Evolutionary conservation across 2,329 filamentous ascomycete genomes (phyloP), one percentile per base, ranked within the genome.

Genomic region (Colletotrichum musicola): DNA sequence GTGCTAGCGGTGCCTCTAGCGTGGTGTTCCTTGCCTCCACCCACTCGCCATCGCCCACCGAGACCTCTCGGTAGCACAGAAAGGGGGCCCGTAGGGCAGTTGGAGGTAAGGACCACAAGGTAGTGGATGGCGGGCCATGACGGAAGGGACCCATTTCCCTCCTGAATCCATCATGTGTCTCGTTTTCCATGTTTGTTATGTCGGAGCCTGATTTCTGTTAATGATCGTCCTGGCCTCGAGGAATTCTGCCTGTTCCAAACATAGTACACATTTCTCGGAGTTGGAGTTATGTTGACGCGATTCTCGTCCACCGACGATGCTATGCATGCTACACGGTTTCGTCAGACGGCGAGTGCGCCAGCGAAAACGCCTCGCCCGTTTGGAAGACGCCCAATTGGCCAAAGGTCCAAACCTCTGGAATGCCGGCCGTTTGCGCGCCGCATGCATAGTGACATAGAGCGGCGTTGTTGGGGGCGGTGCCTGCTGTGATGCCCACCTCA

Each of bases 381-480:
- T 51, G 2, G n/a, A 50, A 20, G 25, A 20, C 25, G 30, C 57
- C 50, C 20, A 40, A 60, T 51, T 60, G 46, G 57, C 46, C 27
- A 20, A n/a, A 16, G 25, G n/a, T 16, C 7, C 10, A 35, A 9
- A 35, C 30, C 12, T 35, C 49, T 18, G 44, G 27, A 42, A 40
- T 50, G 30, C 22, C 27, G 6, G 40, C 42, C 18, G 40, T 62
- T 44, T 53, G 50, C 35, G 46, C 38, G 20, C 44, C 50, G 58
- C 53, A 56, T 57, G 64, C 50, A 50, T 20, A 20, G 30, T 27
- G 50, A 42, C 30, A 22, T 35, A 35, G 30, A 35, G 55, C 14
- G 9, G 47, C 30, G 50, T 44, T 18, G 30, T 62, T 56, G 58
- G 63, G 59, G 64, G 64, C 60, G 59, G 51, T 57, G 64, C 63